Conservation (phyloP, 2,329 filamentous ascomycete genomes). For the Metarhizium humberi region DNA sequence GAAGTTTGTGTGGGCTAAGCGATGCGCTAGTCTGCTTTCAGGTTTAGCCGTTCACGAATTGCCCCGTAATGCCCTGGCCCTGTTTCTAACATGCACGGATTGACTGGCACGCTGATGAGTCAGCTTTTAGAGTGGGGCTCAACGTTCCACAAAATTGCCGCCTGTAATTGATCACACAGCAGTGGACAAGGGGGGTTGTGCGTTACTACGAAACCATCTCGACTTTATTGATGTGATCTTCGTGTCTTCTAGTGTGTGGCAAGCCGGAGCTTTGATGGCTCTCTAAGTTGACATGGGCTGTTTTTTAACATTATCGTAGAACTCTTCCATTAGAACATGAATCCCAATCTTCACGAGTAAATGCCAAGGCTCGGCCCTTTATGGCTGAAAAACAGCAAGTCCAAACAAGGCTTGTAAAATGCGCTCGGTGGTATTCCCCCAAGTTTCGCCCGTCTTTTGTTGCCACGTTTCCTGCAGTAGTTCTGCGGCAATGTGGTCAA, state of each 20-base stretch:
- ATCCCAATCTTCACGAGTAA: neutral
- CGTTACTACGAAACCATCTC: too few species aligned
- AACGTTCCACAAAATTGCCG: too few species aligned
- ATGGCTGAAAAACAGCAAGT: slow-evolving; percentile 13
- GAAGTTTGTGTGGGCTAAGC: slow-evolving; percentile 30
- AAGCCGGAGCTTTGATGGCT: too few species aligned
- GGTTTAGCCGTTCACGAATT: slow-evolving; percentile 18
- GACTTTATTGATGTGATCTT: too few species aligned
- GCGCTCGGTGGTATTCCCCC: slow-evolving; percentile 21
- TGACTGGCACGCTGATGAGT: slow-evolving; percentile 12
- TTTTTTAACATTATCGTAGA: too few species aligned
- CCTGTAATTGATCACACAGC: too few species aligned
- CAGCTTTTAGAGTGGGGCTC: slow-evolving; percentile 6
- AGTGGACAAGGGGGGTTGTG: too few species aligned
- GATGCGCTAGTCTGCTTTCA: slow-evolving; percentile 18
- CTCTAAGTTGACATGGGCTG: too few species aligned
- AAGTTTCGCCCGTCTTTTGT: slow-evolving; percentile 15
- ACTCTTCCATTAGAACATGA: too few species aligned
- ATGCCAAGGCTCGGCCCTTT: neutral
- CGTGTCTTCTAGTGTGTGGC: too few species aligned
- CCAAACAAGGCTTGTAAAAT: slow-evolving; percentile 17
- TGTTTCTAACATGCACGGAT: slow-evolving; percentile 4
- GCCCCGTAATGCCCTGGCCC: slow-evolving; percentile 20
- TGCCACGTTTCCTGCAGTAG: slow-evolving; percentile 18
- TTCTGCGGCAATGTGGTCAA: slow-evolving; percentile 24